A percentile compares a stretch with the other conserved stretches of the same genome.
Conservation (phyloP, 139 green algal species). For the Deuterostichococcus epilithicus region DNA sequence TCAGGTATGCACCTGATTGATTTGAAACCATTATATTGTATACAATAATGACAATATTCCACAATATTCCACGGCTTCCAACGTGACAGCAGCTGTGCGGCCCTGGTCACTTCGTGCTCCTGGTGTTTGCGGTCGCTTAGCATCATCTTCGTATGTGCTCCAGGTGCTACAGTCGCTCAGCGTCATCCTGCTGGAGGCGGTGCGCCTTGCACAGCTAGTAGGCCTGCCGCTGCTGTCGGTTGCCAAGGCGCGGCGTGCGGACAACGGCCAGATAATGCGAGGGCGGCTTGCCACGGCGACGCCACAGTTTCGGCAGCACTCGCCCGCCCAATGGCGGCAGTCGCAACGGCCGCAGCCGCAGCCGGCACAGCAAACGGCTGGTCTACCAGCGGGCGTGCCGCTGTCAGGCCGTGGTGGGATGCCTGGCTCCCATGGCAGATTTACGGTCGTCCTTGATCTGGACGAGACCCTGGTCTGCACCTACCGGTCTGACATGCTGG, state of each 20-base stretch:
- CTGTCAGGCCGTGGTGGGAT: neutral
- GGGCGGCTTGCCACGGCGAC: neutral
- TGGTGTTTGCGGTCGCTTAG: too few relatives aligned
- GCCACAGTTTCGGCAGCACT: neutral
- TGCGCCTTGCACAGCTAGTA: neutral
- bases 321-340: neutral
- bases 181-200: neutral
- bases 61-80: too few relatives aligned
- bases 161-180: neutral
- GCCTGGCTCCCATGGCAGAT: neutral
- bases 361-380: neutral
- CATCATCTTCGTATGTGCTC: neutral
- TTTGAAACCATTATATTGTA: too few relatives aligned
- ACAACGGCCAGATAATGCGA: neutral
- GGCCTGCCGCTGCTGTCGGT: neutral
- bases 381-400: neutral
- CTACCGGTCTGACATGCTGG: constrained; percentile 3
- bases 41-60: too few relatives aligned
- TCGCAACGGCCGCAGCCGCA: neutral
- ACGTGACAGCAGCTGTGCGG: too few relatives aligned
- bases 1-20: too few relatives aligned
- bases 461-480: constrained; percentile 62
- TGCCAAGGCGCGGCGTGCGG: neutral
- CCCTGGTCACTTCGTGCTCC: too few relatives aligned
- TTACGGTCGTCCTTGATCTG: constrained; percentile 55